A percentile compares a stretch with the other conserved stretches of the same genome.
These are phyloP conservation scores for Yarrowia galli DNA, from an alignment of 1,139 yeast species.

Conservation along the genomic window DNA sequence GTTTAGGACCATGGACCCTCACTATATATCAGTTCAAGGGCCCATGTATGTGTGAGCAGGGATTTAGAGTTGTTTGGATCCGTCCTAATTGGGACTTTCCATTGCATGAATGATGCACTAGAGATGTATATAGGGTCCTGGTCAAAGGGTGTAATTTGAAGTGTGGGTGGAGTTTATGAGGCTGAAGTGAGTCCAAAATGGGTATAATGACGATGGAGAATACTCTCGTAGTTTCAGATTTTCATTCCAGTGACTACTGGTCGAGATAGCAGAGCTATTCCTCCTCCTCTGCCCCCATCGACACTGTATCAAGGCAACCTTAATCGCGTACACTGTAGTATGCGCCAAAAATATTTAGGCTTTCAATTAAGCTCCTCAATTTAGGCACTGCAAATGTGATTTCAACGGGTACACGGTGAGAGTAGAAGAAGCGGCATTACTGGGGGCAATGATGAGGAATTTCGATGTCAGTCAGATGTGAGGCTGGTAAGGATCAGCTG, in stretches of 20 bases:
- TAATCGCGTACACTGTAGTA: conserved; percentile 19
- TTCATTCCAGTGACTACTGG: neutral
- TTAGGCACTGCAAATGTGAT: conserved; percentile 5
- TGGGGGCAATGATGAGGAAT: neutral
- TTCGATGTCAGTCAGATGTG: neutral
- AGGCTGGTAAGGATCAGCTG: too few species aligned
- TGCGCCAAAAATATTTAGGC: neutral
- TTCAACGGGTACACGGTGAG: neutral
- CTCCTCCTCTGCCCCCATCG: neutral
- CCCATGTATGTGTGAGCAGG: conserved; percentile 20
- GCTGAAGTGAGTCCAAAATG: neutral
- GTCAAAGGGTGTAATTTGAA: neutral
- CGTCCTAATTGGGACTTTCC: conserved; percentile 13
- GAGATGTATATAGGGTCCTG: conserved; percentile 5
- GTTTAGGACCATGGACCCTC: neutral
- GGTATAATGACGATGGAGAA: neutral
- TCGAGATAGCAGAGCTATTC: neutral
- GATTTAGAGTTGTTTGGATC: conserved; percentile 20
- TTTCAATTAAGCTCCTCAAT: conserved; percentile 24
- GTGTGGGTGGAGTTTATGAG: neutral
- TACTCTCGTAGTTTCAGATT: too few species aligned
- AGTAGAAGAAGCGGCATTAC: neutral
- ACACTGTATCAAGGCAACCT: conserved; percentile 17
- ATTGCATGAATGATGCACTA: conserved; percentile 1
- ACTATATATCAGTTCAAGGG: conserved; percentile 18